A percentile compares a stretch with the other conserved stretches of the same genome.
Evolutionary conservation across 768 basidiomycete genomes (phyloP).

Genomic region (Hirschioporus abietinus): DNA sequence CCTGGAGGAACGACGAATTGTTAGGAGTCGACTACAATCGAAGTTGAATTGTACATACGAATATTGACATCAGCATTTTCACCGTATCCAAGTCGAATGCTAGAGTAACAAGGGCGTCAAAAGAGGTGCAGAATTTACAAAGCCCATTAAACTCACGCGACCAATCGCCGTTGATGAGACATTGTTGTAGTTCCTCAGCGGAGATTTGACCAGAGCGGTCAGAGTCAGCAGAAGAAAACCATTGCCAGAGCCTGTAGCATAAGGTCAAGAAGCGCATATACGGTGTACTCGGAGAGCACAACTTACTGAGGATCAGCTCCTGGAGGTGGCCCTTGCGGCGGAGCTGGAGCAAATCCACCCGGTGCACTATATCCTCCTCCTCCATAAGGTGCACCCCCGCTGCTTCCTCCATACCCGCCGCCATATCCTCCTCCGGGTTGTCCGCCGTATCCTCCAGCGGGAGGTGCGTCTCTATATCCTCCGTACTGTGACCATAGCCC

Average conservation of each 20-base stretch:
- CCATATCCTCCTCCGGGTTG: neutral
- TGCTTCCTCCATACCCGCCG: neutral
- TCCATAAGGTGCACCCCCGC: neutral
- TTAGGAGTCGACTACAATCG: neutral
- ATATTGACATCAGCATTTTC: slow-evolving; percentile 78
- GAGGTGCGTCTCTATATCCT: neutral
- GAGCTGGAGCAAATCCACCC: slow-evolving; percentile 27
- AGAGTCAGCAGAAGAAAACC: slow-evolving; percentile 66
- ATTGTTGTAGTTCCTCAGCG: slow-evolving; percentile 55
- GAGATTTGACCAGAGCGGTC: slow-evolving; percentile 66
- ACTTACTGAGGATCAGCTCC: slow-evolving; percentile 76
- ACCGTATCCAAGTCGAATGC: slow-evolving; percentile 85
- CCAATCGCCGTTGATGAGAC: slow-evolving; percentile 64
- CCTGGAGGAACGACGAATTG: slow-evolving; percentile 28
- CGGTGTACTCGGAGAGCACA: neutral
- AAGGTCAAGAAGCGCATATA: neutral
- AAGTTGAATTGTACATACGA: slow-evolving; percentile 43
- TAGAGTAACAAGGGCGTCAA: slow-evolving; percentile 20
- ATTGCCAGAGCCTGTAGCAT: slow-evolving; percentile 55
- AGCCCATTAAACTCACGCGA: slow-evolving; percentile 46
- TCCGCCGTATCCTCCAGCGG: neutral
- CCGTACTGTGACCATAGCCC: neutral
- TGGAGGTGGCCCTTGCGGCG: slow-evolving; percentile 42
- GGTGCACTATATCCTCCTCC: slow-evolving; percentile 7
- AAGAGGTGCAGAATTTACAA: neutral